phyloP scores from a whole-genome alignment of 768 basidiomycete species.

The Filobasidium wieringae region DNA sequence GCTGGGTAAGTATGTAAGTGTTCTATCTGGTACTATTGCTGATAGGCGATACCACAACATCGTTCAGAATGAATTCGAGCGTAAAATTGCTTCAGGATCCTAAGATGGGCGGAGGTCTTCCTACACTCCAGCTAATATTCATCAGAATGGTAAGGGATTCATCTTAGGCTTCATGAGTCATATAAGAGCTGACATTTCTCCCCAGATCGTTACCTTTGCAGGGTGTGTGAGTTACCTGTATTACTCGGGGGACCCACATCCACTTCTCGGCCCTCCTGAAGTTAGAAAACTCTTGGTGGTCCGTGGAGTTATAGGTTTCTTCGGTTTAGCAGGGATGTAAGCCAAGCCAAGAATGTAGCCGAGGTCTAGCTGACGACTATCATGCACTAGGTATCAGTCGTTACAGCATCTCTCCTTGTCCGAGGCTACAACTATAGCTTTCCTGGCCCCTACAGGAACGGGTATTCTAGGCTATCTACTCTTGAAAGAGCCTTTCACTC shows the following conservation, averaged over 20 bases:
- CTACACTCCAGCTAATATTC: constrained; percentile 44
- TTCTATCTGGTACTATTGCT: not conserved
- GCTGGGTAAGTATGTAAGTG: not conserved
- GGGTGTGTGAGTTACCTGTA: constrained; percentile 49
- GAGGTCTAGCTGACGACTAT: no score
- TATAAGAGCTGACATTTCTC: not conserved
- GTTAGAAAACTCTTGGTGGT: constrained; percentile 50
- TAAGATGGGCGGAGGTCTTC: constrained; percentile 7
- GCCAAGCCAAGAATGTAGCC: not conserved
- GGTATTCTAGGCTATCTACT: constrained; percentile 54
- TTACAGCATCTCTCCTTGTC: constrained; percentile 64
- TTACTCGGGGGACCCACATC: constrained; percentile 46
- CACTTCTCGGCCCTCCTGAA: constrained; percentile 57
- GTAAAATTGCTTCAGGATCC: constrained; percentile 6
- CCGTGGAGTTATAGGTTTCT: constrained; percentile 61
- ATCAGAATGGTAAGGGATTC: constrained; percentile 49
- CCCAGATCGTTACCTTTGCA: constrained; percentile 47
- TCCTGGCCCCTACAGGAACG: constrained; percentile 57
- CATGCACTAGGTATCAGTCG: constrained; percentile 46
- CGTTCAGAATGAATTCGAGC: not conserved
- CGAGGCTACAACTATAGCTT: constrained; percentile 65
- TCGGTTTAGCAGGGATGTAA: constrained; percentile 52
- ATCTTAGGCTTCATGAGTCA: not conserved
- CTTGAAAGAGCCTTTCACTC: constrained; percentile 51
- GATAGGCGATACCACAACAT: not conserved